Evolutionary conservation across 371 early-diverging fungal species (phyloP), one percentile per base, ranked within the genome.

Genomic region (Actinomucor elegans): DNA sequence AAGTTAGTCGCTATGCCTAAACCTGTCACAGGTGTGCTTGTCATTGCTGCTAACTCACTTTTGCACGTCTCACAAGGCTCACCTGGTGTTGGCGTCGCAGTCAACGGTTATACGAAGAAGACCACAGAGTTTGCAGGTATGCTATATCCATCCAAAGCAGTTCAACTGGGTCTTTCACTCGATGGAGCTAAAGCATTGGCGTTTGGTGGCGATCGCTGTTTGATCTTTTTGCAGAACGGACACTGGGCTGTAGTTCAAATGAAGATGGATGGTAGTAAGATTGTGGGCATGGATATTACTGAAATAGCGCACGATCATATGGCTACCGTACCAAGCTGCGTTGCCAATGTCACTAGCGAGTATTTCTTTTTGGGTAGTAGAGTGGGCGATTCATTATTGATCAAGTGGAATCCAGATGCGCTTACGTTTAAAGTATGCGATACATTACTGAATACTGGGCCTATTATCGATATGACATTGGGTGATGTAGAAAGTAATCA

Each of bases 31-130:
- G 99, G 98, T 18, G 69, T 96, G 5, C 68, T 98, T 23, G 82
- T 94, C 1, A 60, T 94, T 8, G 81, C 88, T 0, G 75, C 89
- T 34, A 93, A 90, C 67, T 85, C 91, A 3, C 55, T 99, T 11
- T 73, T 94, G 21, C 91, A 96, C 64, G 78, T 96, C 1, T 90
- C 90, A 42, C 95, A 96, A 68, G 91, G 92, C 7, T 82, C 90
- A 2, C 71, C 84, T 17, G 93, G 91, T 36, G 69, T 89, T 10
- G 91, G 88, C 26, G 80, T 83, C 5, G 84, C 85, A 2, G 85
- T 94, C 14, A 96, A 94, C 59, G 82, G 73, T 4, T 86, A 80
- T 48, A 71, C 80, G 1, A 67, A 71, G 28, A 57, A 71, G 34
- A 66, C 71, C 6, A 84, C 88, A 0, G 73, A 73, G 21, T 82